Evolutionary conservation across 2,329 filamentous ascomycete species (phyloP).

Genomic region (Talaromyces sp.): DNA sequence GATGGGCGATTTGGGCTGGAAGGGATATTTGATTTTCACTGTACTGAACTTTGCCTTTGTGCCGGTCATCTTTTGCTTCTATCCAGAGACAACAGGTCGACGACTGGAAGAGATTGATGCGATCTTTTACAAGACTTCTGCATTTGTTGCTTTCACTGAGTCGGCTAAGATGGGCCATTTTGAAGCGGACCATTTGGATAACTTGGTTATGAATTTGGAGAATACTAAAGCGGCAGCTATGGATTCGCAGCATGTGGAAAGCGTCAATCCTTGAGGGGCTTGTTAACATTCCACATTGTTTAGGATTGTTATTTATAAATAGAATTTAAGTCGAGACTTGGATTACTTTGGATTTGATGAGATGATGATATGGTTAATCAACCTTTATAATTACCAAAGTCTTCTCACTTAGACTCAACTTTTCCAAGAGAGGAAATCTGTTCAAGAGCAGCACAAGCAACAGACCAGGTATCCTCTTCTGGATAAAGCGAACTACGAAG

Average conservation of each 20-base stretch:
- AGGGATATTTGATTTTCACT: conserved; percentile 18
- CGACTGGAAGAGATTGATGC: conserved; percentile 19
- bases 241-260: not conserved
- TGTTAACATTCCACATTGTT: not conserved
- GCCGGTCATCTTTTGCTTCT: conserved; percentile 18
- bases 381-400: not conserved
- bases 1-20: conserved; percentile 15
- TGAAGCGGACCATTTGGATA: conserved; percentile 12
- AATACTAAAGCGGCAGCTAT: not conserved
- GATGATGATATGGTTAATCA: not conserved
- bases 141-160: conserved; percentile 8
- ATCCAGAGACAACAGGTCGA: conserved; percentile 17
- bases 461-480: conserved; percentile 18
- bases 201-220: conserved; percentile 1
- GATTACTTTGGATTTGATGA: not conserved
- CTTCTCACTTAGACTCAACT: not conserved
- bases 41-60: conserved; percentile 20
- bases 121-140: conserved; percentile 15
- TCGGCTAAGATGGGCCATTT: conserved; percentile 9
- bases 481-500: conserved; percentile 30
- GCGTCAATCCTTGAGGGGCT: not conserved
- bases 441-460: not conserved
- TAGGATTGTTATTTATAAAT: not conserved
- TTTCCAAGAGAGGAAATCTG: not conserved
- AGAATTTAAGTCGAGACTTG: not conserved